Evolutionary conservation across 129 eudicot species (phyloP), one percentile per base, ranked within the genome.

Genomic region (Heracleum sosnowskyi): DNA sequence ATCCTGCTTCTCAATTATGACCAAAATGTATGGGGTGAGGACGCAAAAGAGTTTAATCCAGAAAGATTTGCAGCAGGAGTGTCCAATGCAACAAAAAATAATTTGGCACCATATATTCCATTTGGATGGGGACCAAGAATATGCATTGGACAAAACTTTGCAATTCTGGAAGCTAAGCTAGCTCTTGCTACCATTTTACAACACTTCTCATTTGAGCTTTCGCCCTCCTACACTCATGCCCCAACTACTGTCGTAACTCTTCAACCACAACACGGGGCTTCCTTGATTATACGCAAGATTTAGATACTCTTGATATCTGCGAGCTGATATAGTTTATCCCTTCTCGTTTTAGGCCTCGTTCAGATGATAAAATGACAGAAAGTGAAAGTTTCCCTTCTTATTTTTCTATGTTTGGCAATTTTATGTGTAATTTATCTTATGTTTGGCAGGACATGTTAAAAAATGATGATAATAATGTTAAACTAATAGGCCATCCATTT

Each of bases 11-110:
- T 69, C 0, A 7, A 69, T 36, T 8, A 69, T 36, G 74, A 69
- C 26, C n/a, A 69, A 35, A 10, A 69, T 11, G 3, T 35, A 0
- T 69, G 41, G 41, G 74, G 74, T 0, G 74, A 69, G 41, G 74
- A 69, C 5, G 74, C 74, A 16, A 69, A 69, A 34, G 74, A 69
- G n/a, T 69, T 69, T 20, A 69, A 69, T 31, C 74, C 74, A 17
- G 44, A 69, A 16, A 69, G 74, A 69, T 69, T 69, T 69, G 39
- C 74, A 69, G 74, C 22, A 31, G 74, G 74, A 33, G 44, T 69
- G 26, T 69, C 74, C 5, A 69, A 69, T 35, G 74, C 44, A 34
- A 69, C 74, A 35, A 69, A 34, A 20, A 36, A 18, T 34, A 33
- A 36, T 16, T 12, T 4, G 71, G 71, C 71, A 35, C 28, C 74